A percentile compares a stretch with the other conserved stretches of the same genome.
Evolutionary conservation across 1,284 basidiomycete species (phyloP).

Genomic region (Termitomyces sp.): DNA sequence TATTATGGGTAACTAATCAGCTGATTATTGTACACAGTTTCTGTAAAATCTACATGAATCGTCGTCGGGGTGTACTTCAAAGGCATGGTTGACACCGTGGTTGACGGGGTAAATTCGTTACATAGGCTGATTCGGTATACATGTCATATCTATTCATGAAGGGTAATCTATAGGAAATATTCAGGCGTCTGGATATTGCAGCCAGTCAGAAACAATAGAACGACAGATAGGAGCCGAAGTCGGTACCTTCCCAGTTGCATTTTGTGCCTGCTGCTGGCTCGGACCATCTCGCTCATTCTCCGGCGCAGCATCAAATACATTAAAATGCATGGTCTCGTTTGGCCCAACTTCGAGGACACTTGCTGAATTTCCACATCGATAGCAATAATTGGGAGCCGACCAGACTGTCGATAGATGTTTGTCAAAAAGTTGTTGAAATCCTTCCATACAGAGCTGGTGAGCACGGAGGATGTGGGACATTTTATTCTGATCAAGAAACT

Average conservation of each 20-base stretch:
- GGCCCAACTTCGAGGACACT: conserved; percentile 96
- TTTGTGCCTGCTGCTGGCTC: conserved; percentile 66
- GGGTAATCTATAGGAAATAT: conserved; percentile 52
- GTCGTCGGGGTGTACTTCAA: background rate
- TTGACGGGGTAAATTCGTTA: conserved; percentile 11
- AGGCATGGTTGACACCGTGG: background rate
- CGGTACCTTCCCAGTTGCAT: conserved; percentile 61
- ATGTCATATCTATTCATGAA: conserved; percentile 14
- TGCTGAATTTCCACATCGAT: conserved; percentile 96
- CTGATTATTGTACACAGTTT: background rate
- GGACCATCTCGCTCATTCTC: conserved; percentile 92
- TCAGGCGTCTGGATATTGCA: conserved; percentile 51
- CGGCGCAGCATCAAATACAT: conserved; percentile 97
- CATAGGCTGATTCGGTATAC: conserved; percentile 11
- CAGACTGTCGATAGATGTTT: conserved; percentile 96
- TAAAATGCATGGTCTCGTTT: conserved; percentile 87
- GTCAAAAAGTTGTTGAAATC: conserved; percentile 92
- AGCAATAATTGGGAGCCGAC: conserved; percentile 99
- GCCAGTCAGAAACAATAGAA: conserved; percentile 3
- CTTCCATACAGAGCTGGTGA: conserved; percentile 99
- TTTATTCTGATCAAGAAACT: conserved; percentile 90
- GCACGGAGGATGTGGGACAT: conserved; percentile 98
- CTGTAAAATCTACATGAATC: background rate
- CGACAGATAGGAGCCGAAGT: conserved; percentile 9
- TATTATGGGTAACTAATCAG: background rate